Percentiles rank a stretch among this genome's conserved stretches.
Evolutionary conservation across 2,329 filamentous ascomycete species (phyloP).

Genomic region (Hymenoscyphus linearis): DNA sequence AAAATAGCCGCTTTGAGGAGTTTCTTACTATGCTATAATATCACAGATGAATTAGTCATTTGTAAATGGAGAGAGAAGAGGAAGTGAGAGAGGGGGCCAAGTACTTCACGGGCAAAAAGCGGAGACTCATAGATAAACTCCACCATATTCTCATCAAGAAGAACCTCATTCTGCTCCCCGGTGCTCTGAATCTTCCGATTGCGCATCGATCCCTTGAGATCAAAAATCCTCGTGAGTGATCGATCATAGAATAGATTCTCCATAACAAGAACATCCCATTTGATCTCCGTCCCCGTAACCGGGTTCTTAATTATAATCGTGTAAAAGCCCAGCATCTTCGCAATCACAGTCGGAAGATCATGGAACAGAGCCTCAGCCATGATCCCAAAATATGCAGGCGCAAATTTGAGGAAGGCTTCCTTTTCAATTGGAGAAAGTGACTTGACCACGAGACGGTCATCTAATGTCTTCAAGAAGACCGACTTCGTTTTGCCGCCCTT

Average conservation of each 20-base stretch:
- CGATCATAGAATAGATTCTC: constrained; percentile 98
- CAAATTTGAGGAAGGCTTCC: constrained; percentile 89
- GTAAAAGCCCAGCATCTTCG: constrained; percentile 98
- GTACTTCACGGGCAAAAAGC: constrained; percentile 75
- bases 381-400: constrained; percentile 93
- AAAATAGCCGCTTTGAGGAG: constrained; percentile 86
- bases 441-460: constrained; percentile 79
- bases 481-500: constrained; percentile 98
- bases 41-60: too few relatives aligned
- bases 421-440: constrained; percentile 88
- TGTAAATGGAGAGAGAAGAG: too few relatives aligned
- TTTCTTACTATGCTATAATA: constrained; percentile 72
- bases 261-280: constrained; percentile 90
- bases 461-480: constrained; percentile 91
- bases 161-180: constrained; percentile 90
- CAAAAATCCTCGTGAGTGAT: constrained; percentile 81
- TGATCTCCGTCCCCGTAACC: constrained; percentile 83
- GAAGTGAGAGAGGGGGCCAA: background rate
- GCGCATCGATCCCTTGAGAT: constrained; percentile 96
- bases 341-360: constrained; percentile 90
- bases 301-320: constrained; percentile 97
- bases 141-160: constrained; percentile 97
- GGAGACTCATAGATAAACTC: constrained; percentile 98
- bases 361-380: constrained; percentile 97
- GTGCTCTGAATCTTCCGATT: constrained; percentile 97